phyloP scores from a whole-genome alignment of 257 asterid genomes.

The Plantago ovata region DNA sequence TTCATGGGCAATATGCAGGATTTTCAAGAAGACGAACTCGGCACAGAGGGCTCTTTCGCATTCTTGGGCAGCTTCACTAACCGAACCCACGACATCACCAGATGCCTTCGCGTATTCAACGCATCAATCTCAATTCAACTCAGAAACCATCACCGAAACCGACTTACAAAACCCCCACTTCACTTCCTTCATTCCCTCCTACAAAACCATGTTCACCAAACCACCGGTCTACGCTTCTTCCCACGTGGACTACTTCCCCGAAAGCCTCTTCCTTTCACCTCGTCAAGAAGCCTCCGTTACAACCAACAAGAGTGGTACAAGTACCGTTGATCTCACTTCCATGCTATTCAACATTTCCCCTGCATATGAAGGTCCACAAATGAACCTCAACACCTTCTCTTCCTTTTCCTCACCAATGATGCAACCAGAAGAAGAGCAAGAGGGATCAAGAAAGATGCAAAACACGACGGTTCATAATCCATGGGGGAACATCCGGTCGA shows the following conservation, averaged over 20 bases:
- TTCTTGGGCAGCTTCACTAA: conserved; percentile 38
- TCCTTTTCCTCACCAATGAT: conserved; percentile 32
- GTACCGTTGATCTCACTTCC: conserved; percentile 31
- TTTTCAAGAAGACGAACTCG: conserved; percentile 60
- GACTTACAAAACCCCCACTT: conserved; percentile 26
- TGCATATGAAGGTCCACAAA: conserved; percentile 22
- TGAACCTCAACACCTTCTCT: conserved; percentile 33
- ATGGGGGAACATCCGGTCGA: conserved; percentile 32
- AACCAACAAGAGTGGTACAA: conserved; percentile 24
- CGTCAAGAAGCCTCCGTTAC: conserved; percentile 29
- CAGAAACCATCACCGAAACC: conserved; percentile 17
- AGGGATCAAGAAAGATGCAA: conserved; percentile 18
- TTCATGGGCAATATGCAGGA: conserved; percentile 82
- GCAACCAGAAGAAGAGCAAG: conserved; percentile 25
- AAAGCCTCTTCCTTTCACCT: conserved; percentile 33
- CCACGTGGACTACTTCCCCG: conserved; percentile 30
- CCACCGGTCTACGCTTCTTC: conserved; percentile 22
- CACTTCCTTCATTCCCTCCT: conserved; percentile 20
- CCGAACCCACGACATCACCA: conserved; percentile 37
- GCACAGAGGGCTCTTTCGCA: conserved; percentile 60
- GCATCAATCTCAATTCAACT: conserved; percentile 23
- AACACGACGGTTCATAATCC: conserved; percentile 11
- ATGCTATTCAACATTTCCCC: conserved; percentile 30
- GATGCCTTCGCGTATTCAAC: conserved; percentile 32
- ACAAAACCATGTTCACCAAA: conserved; percentile 6